Evolutionary conservation across 2,329 filamentous ascomycete species (phyloP).

Genomic region (Emericellopsis atlantica): DNA sequence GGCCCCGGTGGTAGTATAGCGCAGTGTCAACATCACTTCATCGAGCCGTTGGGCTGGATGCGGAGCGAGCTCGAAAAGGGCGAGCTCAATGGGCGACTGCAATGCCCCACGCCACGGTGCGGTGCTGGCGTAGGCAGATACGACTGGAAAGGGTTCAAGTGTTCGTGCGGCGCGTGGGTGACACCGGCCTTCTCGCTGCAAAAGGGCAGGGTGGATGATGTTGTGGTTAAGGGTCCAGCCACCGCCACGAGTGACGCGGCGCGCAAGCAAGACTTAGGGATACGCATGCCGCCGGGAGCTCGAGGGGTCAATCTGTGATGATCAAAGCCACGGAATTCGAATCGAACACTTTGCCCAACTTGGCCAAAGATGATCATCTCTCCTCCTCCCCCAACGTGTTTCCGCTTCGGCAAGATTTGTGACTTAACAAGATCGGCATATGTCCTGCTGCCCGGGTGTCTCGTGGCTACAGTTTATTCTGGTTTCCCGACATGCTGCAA

Average conservation of each 20-base stretch:
- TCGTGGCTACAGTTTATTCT: too few relatives aligned
- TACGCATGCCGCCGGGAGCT: constrained; percentile 41
- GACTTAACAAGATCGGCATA: too few relatives aligned
- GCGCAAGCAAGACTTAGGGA: constrained; percentile 22
- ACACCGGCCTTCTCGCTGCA: constrained; percentile 82
- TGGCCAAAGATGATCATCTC: too few relatives aligned
- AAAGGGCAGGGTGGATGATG: constrained; percentile 70
- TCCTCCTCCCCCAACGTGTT: too few relatives aligned
- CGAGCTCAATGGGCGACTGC: constrained; percentile 69
- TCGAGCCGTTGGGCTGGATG: constrained; percentile 96
- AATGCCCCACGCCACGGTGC: constrained; percentile 71
- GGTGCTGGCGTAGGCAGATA: constrained; percentile 80
- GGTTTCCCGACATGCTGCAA: too few relatives aligned
- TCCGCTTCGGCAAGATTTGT: too few relatives aligned
- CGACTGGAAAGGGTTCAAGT: constrained; percentile 90
- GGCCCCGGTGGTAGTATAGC: constrained; percentile 6
- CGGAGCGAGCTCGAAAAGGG: constrained; percentile 67
- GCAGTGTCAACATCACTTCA: constrained; percentile 72
- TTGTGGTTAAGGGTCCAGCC: constrained; percentile 14
- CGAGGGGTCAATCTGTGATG: constrained; percentile 21
- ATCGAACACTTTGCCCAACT: too few relatives aligned
- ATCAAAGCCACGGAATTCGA: neutral
- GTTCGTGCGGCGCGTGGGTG: constrained; percentile 83
- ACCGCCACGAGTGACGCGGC: constrained; percentile 6
- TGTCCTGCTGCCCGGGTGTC: too few relatives aligned